Evolutionary conservation across 1,139 yeast genomes (phyloP).

Genomic region (Geotrichum reessii): DNA sequence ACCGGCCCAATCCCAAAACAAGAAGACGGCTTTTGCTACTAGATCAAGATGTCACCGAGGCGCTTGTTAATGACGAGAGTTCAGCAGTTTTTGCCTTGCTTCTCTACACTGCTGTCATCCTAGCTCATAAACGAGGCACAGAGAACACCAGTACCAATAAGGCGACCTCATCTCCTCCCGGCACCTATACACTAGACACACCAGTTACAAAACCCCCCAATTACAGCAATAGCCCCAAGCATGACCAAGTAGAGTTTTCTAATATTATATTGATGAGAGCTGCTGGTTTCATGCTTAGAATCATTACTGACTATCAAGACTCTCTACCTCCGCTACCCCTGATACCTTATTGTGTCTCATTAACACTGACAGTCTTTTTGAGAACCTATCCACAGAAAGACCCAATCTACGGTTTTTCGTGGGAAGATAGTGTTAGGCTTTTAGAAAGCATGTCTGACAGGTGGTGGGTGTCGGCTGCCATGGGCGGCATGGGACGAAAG

Average conservation of each 20-base stretch:
- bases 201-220: constrained; percentile 3
- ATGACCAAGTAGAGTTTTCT: constrained; percentile 5
- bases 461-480: constrained; percentile 40
- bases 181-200: constrained; percentile 6
- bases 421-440: constrained; percentile 31
- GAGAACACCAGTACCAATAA: constrained; percentile 7
- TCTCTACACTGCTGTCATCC: constrained; percentile 31
- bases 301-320: constrained; percentile 25
- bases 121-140: constrained; percentile 32
- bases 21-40: constrained; percentile 15
- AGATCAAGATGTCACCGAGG: constrained; percentile 15
- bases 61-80: constrained; percentile 26
- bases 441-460: constrained; percentile 31
- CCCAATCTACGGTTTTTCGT: constrained; percentile 28
- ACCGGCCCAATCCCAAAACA: constrained; percentile 32
- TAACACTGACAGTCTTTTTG: constrained; percentile 35
- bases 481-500: constrained; percentile 36
- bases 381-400: constrained; percentile 33
- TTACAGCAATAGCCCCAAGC: neutral
- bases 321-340: constrained; percentile 33
- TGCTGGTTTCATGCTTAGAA: constrained; percentile 32
- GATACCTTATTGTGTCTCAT: constrained; percentile 34
- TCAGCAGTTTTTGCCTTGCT: constrained; percentile 31
- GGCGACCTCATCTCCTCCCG: constrained; percentile 5
- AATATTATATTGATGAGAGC: constrained; percentile 26